A percentile compares a stretch with the other conserved stretches of the same genome.
These are phyloP conservation scores for Theileria sp. DNA, from an alignment of 169 alveolate genomes.

Conservation along the genomic window DNA sequence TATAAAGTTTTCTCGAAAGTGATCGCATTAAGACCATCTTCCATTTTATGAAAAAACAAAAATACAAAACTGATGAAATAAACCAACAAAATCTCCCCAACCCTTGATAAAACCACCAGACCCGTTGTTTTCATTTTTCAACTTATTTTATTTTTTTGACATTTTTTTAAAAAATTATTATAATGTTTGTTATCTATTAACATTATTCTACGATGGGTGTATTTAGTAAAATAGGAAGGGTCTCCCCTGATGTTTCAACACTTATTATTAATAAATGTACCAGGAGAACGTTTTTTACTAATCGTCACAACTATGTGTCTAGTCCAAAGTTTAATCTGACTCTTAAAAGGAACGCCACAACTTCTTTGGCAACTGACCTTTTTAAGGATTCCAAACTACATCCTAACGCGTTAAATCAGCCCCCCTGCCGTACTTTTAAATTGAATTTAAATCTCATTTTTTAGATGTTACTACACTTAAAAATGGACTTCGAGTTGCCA, in stretches of 20 bases:
- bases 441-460: not conserved
- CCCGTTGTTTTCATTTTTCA: not conserved
- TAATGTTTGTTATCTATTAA: not conserved
- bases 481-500: constrained; percentile 89
- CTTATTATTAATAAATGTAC: not conserved
- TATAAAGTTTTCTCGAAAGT: not conserved
- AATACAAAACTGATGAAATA: not conserved
- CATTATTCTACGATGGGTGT: constrained; percentile 6
- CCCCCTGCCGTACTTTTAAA: constrained; percentile 56
- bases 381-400: constrained; percentile 42
- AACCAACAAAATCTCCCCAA: not conserved
- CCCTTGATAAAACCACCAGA: not conserved
- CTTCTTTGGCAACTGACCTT: constrained; percentile 43
- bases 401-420: constrained; percentile 44
- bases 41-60: not conserved
- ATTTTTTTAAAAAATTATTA: not conserved
- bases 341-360: constrained; percentile 10
- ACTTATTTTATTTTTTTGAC: not conserved
- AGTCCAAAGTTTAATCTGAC: not conserved
- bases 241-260: constrained; percentile 4
- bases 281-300: constrained; percentile 1
- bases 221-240: constrained; percentile 9
- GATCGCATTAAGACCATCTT: not conserved
- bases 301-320: not conserved
- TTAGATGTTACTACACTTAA: constrained; percentile 71